phyloP scores from a whole-genome alignment of 176 grass and related monocot species.

The Elaeis guineensis region DNA sequence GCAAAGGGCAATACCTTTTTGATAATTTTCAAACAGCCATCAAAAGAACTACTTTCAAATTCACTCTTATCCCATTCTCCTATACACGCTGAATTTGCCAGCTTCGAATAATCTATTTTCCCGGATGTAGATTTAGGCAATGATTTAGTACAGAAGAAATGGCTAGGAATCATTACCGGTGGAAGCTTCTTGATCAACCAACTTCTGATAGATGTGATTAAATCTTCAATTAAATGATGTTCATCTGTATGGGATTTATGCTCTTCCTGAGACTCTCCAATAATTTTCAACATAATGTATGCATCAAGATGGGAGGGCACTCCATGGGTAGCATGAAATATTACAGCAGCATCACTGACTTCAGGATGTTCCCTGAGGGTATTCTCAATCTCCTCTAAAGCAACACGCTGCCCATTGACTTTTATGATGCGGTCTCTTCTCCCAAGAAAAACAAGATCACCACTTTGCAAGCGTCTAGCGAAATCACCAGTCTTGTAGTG shows the following conservation, averaged over 20 bases:
- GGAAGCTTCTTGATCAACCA: slow-evolving; percentile 62
- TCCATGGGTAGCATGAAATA: slow-evolving; percentile 26
- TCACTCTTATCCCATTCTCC: slow-evolving; percentile 15
- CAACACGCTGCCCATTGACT: slow-evolving; percentile 68
- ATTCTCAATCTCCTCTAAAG: slow-evolving; percentile 76
- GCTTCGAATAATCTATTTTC: slow-evolving; percentile 67
- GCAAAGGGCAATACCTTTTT: slow-evolving; percentile 35
- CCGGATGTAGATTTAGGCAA: slow-evolving; percentile 63
- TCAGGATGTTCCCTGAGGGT: slow-evolving; percentile 63
- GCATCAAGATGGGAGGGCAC: slow-evolving; percentile 41
- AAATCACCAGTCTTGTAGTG: slow-evolving; percentile 69
- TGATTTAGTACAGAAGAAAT: slow-evolving; percentile 39
- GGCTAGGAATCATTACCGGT: slow-evolving; percentile 59
- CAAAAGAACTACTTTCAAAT: slow-evolving; percentile 18
- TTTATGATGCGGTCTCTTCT: slow-evolving; percentile 79
- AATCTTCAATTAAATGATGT: slow-evolving; percentile 24
- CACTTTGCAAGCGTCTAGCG: slow-evolving; percentile 48
- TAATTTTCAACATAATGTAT: slow-evolving; percentile 55
- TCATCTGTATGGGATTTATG: slow-evolving; percentile 1
- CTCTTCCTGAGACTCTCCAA: slow-evolving; percentile 1
- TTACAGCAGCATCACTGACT: slow-evolving; percentile 57
- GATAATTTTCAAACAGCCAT: slow-evolving; percentile 46
- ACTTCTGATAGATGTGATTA: slow-evolving; percentile 47
- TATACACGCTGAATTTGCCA: slow-evolving; percentile 36
- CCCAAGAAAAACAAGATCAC: slow-evolving; percentile 66